Evolutionary conservation across 2,329 filamentous ascomycete genomes (phyloP).

Genomic region (Trichoderma sp.): DNA sequence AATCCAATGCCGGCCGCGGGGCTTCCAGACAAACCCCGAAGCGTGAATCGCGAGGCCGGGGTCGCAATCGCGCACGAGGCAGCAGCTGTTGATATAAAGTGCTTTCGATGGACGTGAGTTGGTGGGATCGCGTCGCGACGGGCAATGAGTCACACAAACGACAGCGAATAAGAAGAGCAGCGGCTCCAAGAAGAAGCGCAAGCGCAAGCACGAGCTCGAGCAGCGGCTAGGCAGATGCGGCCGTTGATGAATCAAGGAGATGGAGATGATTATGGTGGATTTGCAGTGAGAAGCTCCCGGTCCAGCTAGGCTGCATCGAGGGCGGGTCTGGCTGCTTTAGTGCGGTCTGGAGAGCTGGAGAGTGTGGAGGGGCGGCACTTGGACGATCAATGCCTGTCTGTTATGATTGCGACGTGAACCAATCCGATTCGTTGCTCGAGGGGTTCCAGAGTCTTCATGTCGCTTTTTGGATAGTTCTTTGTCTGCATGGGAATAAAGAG

Average conservation of each 20-base stretch:
- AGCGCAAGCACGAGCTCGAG: neutral
- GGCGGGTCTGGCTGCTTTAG: conserved; percentile 15
- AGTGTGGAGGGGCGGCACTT: neutral
- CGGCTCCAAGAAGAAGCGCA: neutral
- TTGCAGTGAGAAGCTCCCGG: conserved; percentile 1
- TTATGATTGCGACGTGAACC: neutral
- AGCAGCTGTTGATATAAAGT: neutral
- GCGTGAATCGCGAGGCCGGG: conserved; percentile 5
- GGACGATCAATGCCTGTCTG: neutral
- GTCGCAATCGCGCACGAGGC: conserved; percentile 11
- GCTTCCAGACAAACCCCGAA: neutral
- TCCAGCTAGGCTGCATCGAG: conserved; percentile 3
- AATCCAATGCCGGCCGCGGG: neutral
- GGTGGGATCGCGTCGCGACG: neutral
- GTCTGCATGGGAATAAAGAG: neutral
- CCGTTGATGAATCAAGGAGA: neutral
- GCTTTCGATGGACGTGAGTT: conserved; percentile 1
- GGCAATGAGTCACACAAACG: conserved; percentile 11
- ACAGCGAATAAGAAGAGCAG: conserved; percentile 2
- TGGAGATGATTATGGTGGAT: neutral
- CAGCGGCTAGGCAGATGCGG: conserved; percentile 12
- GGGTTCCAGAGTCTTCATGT: neutral
- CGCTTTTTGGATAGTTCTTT: neutral
- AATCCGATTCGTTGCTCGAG: neutral
- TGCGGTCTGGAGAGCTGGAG: neutral